These are phyloP conservation scores for Yamadazyma membranifaciens DNA, from an alignment of 1,139 yeast species.

Conservation along the genomic window DNA sequence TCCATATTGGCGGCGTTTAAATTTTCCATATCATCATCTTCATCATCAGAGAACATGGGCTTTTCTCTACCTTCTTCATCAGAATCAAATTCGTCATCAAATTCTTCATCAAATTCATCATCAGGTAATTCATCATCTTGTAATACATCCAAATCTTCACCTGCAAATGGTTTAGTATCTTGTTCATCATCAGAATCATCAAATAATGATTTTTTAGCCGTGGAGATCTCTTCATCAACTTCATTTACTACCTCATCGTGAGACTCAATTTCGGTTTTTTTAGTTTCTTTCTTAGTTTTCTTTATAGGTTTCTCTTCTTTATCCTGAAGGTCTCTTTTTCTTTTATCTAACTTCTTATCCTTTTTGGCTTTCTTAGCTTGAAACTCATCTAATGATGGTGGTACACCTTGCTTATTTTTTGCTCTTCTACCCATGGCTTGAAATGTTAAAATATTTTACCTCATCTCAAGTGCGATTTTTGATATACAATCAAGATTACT, in stretches of 20 bases:
- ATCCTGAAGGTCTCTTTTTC: constrained; percentile 24
- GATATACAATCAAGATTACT: constrained; percentile 3
- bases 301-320: constrained; percentile 20
- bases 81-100: constrained; percentile 50
- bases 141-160: constrained; percentile 36
- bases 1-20: constrained; percentile 89
- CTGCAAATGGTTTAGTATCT: constrained; percentile 19
- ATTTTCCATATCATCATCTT: constrained; percentile 72
- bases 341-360: constrained; percentile 34
- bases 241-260: constrained; percentile 24
- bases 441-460: constrained; percentile 10
- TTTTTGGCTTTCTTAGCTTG: constrained; percentile 56
- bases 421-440: constrained; percentile 82
- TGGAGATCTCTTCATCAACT: constrained; percentile 51
- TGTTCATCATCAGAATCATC: constrained; percentile 67
- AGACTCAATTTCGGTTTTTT: constrained; percentile 16
- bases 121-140: constrained; percentile 29
- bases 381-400: constrained; percentile 84
- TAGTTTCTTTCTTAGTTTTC: constrained; percentile 14
- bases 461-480: constrained; percentile 8
- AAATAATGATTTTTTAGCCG: constrained; percentile 72
- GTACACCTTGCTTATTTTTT: constrained; percentile 85
- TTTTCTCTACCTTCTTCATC: constrained; percentile 56
- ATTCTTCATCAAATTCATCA: constrained; percentile 54
- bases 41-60: constrained; percentile 86